A percentile compares a stretch with the other conserved stretches of the same genome.
Conservation (phyloP, 2,329 filamentous ascomycete genomes). For the Pseudomassariella vexata region DNA sequence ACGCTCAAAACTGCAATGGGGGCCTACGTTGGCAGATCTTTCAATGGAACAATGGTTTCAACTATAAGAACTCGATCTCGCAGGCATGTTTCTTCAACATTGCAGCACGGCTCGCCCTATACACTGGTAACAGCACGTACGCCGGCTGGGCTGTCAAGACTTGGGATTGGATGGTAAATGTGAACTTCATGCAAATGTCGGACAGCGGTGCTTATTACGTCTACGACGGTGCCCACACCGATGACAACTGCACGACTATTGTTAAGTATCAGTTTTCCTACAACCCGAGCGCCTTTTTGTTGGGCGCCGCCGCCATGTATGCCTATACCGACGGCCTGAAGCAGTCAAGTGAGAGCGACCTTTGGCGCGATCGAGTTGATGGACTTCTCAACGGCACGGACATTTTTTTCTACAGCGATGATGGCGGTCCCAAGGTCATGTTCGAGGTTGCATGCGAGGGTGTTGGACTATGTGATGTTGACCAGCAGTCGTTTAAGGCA, state of each 20-base stretch:
- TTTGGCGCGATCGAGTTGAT: conserved; percentile 54
- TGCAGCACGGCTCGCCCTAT: conserved; percentile 64
- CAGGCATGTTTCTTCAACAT: conserved; percentile 59
- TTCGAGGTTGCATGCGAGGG: conserved; percentile 61
- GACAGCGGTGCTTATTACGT: conserved; percentile 53
- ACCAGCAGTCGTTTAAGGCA: conserved; percentile 60
- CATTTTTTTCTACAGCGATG: conserved; percentile 45
- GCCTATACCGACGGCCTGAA: conserved; percentile 45
- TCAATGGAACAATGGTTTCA: conserved; percentile 73
- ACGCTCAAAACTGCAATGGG: conserved; percentile 61
- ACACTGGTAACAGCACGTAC: conserved; percentile 74
- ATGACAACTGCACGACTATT: conserved; percentile 50
- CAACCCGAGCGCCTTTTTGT: conserved; percentile 61
- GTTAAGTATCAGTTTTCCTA: conserved; percentile 63
- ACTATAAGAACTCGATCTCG: conserved; percentile 67
- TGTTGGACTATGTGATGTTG: conserved; percentile 53
- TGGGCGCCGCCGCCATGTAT: conserved; percentile 64
- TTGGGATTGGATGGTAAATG: conserved; percentile 61
- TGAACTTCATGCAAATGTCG: conserved; percentile 58
- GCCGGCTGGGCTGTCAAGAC: conserved; percentile 68
- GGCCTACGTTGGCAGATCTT: conserved; percentile 84
- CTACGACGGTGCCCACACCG: conserved; percentile 56
- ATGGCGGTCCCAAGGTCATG: conserved; percentile 44
- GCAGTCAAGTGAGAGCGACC: conserved; percentile 26
- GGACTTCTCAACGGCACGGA: conserved; percentile 47